Percentiles rank a stretch among this genome's conserved stretches.
These are phyloP conservation scores for Flaveria linearis DNA, from an alignment of 129 eudicot species.

Conservation along the genomic window DNA sequence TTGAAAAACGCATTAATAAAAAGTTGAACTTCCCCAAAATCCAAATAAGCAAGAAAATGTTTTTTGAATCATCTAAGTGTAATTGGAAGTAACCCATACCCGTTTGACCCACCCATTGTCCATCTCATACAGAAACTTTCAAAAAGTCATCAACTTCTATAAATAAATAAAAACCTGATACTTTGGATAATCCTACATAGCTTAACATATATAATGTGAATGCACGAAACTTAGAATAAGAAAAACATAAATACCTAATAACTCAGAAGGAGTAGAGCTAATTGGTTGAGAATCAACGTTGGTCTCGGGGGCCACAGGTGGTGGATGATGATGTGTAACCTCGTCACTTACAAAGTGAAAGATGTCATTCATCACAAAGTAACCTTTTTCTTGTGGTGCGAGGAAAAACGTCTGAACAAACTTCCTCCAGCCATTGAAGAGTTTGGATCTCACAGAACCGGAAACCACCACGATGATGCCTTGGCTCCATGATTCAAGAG, in stretches of 20 bases:
- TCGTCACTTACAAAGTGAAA: constrained; percentile 75
- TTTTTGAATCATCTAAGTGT: not conserved
- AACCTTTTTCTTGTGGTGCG: constrained; percentile 97
- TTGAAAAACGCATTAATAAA: not conserved
- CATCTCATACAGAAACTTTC: not conserved
- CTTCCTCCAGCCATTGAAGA: constrained; percentile 69
- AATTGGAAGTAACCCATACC: not conserved
- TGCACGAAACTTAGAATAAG: not conserved
- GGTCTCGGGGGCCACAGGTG: constrained; percentile 38
- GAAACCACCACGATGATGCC: constrained; percentile 90
- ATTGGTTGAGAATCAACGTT: constrained; percentile 54
- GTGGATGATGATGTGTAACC: constrained; percentile 48
- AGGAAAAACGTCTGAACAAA: constrained; percentile 91
- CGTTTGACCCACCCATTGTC: not conserved
- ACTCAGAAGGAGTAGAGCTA: constrained; percentile 55
- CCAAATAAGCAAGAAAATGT: not conserved
- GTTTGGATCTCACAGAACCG: constrained; percentile 69
- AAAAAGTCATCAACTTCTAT: not conserved
- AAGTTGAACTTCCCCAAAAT: not conserved
- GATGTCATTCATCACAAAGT: constrained; percentile 83
- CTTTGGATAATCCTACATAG: not conserved
- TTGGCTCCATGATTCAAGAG: constrained; percentile 81
- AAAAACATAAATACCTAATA: constrained; percentile 53
- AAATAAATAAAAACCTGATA: not conserved
- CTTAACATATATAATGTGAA: not conserved